A percentile compares a stretch with the other conserved stretches of the same genome.
Evolutionary conservation across 2,329 filamentous ascomycete genomes (phyloP).

Genomic region (Colletotrichum orchidophilum): DNA sequence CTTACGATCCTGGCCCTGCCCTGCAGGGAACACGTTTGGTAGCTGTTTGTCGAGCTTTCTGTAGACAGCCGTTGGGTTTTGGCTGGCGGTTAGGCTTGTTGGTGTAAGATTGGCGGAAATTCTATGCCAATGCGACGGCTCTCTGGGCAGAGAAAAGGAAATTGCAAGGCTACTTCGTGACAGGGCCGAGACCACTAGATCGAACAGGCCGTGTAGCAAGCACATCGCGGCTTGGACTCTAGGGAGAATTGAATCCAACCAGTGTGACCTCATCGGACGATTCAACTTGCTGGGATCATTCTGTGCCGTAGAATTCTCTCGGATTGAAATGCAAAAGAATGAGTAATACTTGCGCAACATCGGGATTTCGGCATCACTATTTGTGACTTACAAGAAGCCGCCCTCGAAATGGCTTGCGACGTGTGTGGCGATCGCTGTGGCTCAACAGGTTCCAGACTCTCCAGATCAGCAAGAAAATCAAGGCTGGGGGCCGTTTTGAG

Average conservation of each 20-base stretch:
- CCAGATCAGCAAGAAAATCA: constrained; percentile 10
- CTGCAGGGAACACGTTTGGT: not conserved
- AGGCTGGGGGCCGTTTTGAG: not conserved
- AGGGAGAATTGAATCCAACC: not conserved
- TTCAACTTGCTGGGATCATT: not conserved
- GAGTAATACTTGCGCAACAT: constrained; percentile 10
- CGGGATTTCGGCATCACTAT: constrained; percentile 8
- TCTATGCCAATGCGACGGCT: constrained; percentile 19
- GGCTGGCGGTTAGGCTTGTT: not conserved
- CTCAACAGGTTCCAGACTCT: constrained; percentile 13
- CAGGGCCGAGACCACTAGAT: not conserved
- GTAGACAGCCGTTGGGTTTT: not conserved
- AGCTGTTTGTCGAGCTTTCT: not conserved
- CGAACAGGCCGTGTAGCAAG: not conserved
- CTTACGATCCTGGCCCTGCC: not conserved
- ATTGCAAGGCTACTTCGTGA: not conserved
- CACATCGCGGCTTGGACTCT: not conserved
- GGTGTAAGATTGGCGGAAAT: not conserved
- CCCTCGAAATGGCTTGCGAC: not conserved
- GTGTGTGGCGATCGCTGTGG: constrained; percentile 31
- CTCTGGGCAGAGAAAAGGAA: not conserved
- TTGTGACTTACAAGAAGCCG: not conserved
- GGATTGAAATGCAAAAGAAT: not conserved
- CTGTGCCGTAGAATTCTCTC: not conserved
- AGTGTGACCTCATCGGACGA: not conserved